Conservation (phyloP, 306 rosid species). For the Gastrolobium villosum region DNA sequence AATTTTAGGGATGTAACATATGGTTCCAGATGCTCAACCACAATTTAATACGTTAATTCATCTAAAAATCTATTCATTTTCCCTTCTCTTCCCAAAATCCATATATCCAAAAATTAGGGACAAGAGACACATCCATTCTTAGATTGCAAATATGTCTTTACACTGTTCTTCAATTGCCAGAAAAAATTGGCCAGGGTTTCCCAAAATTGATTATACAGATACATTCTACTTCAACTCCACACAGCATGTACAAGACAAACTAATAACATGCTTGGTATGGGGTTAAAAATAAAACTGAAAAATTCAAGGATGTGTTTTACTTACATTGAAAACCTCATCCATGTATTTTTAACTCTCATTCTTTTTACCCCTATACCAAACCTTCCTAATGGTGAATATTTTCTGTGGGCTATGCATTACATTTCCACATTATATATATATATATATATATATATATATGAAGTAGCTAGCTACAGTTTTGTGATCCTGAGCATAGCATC, state of each 20-base stretch:
- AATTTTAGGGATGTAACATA: too few species aligned
- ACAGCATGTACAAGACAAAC: constrained; percentile 31
- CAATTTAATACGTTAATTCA: too few species aligned
- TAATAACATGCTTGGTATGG: constrained; percentile 3
- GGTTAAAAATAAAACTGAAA: constrained; percentile 22
- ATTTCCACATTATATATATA: background rate
- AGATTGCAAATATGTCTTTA: constrained; percentile 35
- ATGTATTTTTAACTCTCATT: background rate
- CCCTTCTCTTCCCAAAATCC: background rate
- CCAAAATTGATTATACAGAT: constrained; percentile 45
- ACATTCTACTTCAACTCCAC: constrained; percentile 29
- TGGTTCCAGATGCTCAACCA: too few species aligned
- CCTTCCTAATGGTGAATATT: constrained; percentile 20
- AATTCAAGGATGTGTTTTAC: background rate
- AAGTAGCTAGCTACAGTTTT: constrained; percentile 36
- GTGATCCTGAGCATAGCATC: constrained; percentile 55
- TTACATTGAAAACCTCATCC: background rate
- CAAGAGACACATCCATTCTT: constrained; percentile 20
- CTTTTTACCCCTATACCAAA: constrained; percentile 20
- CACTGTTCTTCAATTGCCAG: constrained; percentile 44
- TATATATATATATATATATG: background rate
- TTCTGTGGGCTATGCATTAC: constrained; percentile 14
- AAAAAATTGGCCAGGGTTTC: constrained; percentile 53
- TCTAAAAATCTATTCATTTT: too few species aligned
- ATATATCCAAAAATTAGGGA: background rate